Evolutionary conservation across 2,329 filamentous ascomycete genomes (phyloP), one percentile per base, ranked within the genome.

Genomic region (Penicillium occitanis): DNA sequence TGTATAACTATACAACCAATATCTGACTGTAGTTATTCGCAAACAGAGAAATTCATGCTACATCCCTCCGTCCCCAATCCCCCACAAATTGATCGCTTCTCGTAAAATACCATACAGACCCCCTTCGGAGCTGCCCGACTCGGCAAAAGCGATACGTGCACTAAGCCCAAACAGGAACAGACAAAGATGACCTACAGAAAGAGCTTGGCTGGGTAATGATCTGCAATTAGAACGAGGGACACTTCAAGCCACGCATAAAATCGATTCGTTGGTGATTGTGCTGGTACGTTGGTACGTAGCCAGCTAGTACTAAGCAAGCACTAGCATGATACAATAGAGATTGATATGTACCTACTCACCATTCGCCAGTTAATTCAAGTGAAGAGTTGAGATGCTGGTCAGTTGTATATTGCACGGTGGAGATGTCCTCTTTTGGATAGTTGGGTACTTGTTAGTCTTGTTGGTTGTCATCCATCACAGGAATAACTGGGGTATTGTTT

Each of bases 211-310:
- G 22, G 40, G 57, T 33, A 60, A 60, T 60, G 57, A 60, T 60
- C 57, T 60, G 57, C 57, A 60, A 60, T 60, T 60, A 60, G 57
- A 40, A 57, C 33, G 53, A 57, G 19, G 19, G 53, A 55, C 30
- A 33, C 5, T n/a, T 19, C 51, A 33, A 35, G 51, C 51, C 51
- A 55, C 51, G 33, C 33, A 57, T 22, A 37, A 11, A 37, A 22
- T 37, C 53, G n/a, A 57, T 37, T 40, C 33, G 33, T 37, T 37
- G 51, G n/a, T 57, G 51, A 14, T 22, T 37, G 10, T 37, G 25
- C 50, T 51, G 8, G 42, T 33, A 5, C n/a, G 13, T n/a, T 25
- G 22, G 3, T 25, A 4, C 25, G 25, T 25, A 25, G 2, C 25
- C 25, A 25, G 25, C 25, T 25, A 25, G 25, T 25, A 25, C 25